Evolutionary conservation across 176 grass and related monocot genomes (phyloP), one percentile per base, ranked within the genome.

Genomic region (Musa acuminata): DNA sequence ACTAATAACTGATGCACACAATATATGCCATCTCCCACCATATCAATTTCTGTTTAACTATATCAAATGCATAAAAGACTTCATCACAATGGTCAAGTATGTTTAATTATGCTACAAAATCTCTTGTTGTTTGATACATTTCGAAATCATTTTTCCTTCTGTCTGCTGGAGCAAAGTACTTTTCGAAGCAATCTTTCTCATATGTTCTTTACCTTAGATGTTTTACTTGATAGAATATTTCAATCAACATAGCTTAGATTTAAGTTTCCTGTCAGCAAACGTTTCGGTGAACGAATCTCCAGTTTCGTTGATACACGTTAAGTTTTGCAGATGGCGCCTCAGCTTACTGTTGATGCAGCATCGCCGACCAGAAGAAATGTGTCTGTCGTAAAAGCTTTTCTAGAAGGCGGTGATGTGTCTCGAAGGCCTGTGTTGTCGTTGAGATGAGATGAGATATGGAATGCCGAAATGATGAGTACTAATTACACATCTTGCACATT

Each of bases 241-340:
- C 6, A 26, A 51, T 13, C 19, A 12, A 72, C 43, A 72, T 8
- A 57, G 16, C 11, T 17, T 17, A 2, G 11, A 57, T 11, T 17
- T 57, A 14, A 58, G 16, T 11, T 13, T 72, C 8, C 49, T 72
- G 1, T 25, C 50, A 72, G 50, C n/a, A 21, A 72, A 52, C 1
- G 8, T 2, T 21, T 21, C 51, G 24, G 16, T 23, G 10, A 13
- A 63, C 49, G 29, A 68, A 13, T 58, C 26, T 49, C 67, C 35
- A 43, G n/a, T 72, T 16, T 72, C 53, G 64, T 21, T 48, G 27
- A 76, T 77, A 69, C 73, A 26, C 21, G 49, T 58, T 19, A n/a
- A 53, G 67, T 55, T 58, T 74, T 82, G 79, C 73, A 86, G 84
- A 86, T 48, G 71, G 79, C 64, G 26, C 35, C 75, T 4, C 75